A percentile compares a stretch with the other conserved stretches of the same genome.
These are phyloP conservation scores for Centaurea solstitialis DNA, from an alignment of 129 eudicot genomes.

Conservation along the genomic window DNA sequence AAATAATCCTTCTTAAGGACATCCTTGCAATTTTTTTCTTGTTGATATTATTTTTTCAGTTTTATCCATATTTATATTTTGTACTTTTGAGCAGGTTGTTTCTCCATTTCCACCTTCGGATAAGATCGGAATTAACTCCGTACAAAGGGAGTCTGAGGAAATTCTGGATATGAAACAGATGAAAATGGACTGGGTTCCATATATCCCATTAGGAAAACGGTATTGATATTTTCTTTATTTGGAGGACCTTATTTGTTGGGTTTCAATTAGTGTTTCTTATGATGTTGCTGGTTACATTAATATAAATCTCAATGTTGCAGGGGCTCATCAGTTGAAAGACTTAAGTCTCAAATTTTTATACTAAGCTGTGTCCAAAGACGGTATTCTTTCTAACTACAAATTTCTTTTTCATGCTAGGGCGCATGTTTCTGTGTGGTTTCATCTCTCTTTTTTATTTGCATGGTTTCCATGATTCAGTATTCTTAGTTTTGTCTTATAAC, in stretches of 20 bases:
- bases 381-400: conserved; percentile 22
- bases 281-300: neutral
- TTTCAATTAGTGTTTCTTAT: neutral
- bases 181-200: conserved; percentile 99
- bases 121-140: conserved; percentile 88
- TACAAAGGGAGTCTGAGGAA: conserved; percentile 87
- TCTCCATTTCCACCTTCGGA: conserved; percentile 96
- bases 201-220: conserved; percentile 79
- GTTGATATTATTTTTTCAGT: neutral
- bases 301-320: conserved; percentile 31
- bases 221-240: conserved; percentile 11
- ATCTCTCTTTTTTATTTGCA: neutral
- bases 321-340: conserved; percentile 71
- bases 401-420: neutral
- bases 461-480: neutral
- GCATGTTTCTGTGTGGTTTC: neutral
- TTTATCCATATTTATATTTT: neutral
- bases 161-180: conserved; percentile 88
- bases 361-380: conserved; percentile 81
- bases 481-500: neutral
- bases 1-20: neutral
- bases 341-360: conserved; percentile 71
- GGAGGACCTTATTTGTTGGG: neutral
- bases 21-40: neutral
- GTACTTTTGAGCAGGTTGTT: conserved; percentile 51